A percentile compares a stretch with the other conserved stretches of the same genome.
phyloP scores from a whole-genome alignment of 768 basidiomycete genomes.

The Jaapia argillacea region DNA sequence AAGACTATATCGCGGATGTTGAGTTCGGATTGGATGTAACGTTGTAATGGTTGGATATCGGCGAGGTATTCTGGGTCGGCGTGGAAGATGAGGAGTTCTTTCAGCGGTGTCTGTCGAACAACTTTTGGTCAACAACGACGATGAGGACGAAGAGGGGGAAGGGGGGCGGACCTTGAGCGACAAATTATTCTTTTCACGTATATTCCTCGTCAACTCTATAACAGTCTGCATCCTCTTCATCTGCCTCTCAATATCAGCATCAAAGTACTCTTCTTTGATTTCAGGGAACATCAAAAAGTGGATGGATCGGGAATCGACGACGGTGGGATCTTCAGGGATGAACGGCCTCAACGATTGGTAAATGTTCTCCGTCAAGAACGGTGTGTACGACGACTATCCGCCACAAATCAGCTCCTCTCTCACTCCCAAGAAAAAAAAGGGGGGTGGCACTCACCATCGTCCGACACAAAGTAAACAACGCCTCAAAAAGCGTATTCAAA shows the following conservation, averaged over 20 bases:
- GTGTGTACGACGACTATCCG: slow-evolving; percentile 96
- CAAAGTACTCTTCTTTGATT: slow-evolving; percentile 91
- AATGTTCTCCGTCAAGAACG: slow-evolving; percentile 93
- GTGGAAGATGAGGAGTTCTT: slow-evolving; percentile 92
- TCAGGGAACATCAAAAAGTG: slow-evolving; percentile 94
- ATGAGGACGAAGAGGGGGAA: background rate
- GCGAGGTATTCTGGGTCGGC: slow-evolving; percentile 72
- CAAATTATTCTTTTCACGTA: slow-evolving; percentile 80
- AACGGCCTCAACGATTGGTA: slow-evolving; percentile 86
- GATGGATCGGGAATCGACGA: slow-evolving; percentile 79
- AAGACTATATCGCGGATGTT: slow-evolving; percentile 88
- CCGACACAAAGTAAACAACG: slow-evolving; percentile 85
- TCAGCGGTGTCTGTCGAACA: slow-evolving; percentile 67
- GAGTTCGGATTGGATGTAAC: slow-evolving; percentile 89
- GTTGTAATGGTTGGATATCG: slow-evolving; percentile 75
- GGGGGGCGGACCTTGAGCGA: slow-evolving; percentile 70
- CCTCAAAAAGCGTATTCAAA: slow-evolving; percentile 93
- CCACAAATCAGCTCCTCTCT: background rate
- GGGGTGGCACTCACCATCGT: slow-evolving; percentile 65
- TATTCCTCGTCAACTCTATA: slow-evolving; percentile 82
- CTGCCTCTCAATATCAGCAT: slow-evolving; percentile 86
- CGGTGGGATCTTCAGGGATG: slow-evolving; percentile 65
- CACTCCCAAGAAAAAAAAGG: background rate
- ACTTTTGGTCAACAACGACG: background rate
- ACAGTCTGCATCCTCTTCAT: slow-evolving; percentile 92